Percentiles rank a stretch among this genome's conserved stretches.
These are phyloP conservation scores for Pleurotus djamor DNA, from an alignment of 768 basidiomycete species.

Conservation along the genomic window DNA sequence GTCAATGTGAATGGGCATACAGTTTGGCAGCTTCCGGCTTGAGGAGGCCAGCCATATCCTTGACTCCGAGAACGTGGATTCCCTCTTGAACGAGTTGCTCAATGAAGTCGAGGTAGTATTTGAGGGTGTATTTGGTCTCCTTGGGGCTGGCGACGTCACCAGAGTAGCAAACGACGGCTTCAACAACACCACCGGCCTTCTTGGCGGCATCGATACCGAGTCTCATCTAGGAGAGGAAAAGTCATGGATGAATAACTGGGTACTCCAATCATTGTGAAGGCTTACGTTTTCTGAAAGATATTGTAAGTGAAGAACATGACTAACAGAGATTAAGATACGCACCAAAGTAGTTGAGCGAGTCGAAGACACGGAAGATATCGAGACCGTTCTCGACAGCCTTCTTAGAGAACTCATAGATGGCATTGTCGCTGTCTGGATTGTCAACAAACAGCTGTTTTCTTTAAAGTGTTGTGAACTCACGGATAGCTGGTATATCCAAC, in stretches of 20 bases:
- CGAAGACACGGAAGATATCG: constrained; percentile 99
- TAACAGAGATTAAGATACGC: constrained; percentile 23
- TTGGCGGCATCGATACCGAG: constrained; percentile 99
- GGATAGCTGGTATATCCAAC: constrained; percentile 99
- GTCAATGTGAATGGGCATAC: constrained; percentile 39
- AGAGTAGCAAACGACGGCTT: constrained; percentile 97
- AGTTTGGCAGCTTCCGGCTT: constrained; percentile 93
- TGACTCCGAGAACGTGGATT: constrained; percentile 95
- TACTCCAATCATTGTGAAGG: no score
- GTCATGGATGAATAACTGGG: no score
- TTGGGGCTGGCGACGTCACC: constrained; percentile 95
- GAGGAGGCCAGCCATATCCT: constrained; percentile 98
- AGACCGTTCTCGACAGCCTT: constrained; percentile 99
- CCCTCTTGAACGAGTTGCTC: constrained; percentile 92
- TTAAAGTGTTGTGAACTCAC: no score
- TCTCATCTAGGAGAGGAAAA: no score
- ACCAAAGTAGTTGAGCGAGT: constrained; percentile 99
- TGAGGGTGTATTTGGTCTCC: constrained; percentile 94
- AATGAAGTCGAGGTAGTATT: constrained; percentile 97
- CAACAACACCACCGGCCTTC: constrained; percentile 98
- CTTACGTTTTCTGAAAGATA: constrained; percentile 66
- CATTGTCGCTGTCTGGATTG: constrained; percentile 78
- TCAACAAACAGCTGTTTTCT: no score
- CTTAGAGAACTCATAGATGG: constrained; percentile 99
- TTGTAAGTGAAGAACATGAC: not conserved